Evolutionary conservation across 2,329 filamentous ascomycete genomes (phyloP).

Genomic region (Westerdykella aurantiaca): DNA sequence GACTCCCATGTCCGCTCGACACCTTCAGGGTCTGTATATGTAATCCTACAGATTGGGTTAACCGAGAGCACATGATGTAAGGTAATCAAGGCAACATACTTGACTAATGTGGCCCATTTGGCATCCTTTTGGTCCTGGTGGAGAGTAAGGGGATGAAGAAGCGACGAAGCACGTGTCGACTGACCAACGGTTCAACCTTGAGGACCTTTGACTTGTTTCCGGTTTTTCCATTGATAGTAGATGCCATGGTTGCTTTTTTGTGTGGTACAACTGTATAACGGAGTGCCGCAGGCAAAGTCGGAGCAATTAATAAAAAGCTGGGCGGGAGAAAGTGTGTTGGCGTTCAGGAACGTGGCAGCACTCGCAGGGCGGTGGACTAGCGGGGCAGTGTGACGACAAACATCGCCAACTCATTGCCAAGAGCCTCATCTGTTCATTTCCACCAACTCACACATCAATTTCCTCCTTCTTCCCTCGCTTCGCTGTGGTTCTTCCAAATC

Average conservation of each 20-base stretch:
- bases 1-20: conserved; percentile 63
- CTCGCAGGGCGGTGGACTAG: neutral
- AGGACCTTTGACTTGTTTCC: conserved; percentile 29
- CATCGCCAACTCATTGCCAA: conserved; percentile 9
- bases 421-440: conserved; percentile 2
- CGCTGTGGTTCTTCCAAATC: too few species aligned
- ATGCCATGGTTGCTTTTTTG: neutral
- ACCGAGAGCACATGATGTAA: neutral
- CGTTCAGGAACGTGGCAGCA: neutral
- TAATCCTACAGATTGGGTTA: conserved; percentile 25
- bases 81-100: conserved; percentile 20
- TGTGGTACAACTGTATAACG: too few species aligned
- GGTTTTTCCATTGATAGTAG: conserved; percentile 1
- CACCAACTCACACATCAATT: too few species aligned
- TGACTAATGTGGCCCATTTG: conserved; percentile 37
- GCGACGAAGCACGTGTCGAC: conserved; percentile 8
- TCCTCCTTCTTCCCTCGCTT: too few species aligned
- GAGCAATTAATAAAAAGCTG: neutral
- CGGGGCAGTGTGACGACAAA: conserved; percentile 9
- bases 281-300: neutral
- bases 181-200: conserved; percentile 33
- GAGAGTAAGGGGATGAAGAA: neutral
- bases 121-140: conserved; percentile 35
- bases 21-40: conserved; percentile 59
- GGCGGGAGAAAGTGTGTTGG: conserved; percentile 1